Evolutionary conservation across 2,329 filamentous ascomycete genomes (phyloP).

Genomic region (Exophiala mesophila): DNA sequence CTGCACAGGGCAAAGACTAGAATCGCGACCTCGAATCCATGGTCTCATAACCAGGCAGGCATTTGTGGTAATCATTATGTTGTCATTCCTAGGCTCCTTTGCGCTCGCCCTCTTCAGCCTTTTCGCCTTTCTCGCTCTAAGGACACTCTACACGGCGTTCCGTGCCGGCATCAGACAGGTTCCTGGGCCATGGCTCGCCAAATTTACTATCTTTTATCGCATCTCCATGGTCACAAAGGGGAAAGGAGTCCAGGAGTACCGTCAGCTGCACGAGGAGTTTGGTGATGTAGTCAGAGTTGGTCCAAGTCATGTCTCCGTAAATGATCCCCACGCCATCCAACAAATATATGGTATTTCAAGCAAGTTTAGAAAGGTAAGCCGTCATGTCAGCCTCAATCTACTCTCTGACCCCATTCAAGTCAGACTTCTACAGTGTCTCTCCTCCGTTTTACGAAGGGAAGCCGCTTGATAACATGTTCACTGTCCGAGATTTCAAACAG

Average conservation of each 20-base stretch:
- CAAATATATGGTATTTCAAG: not conserved
- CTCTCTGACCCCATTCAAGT: too few species aligned
- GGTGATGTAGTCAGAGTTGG: not conserved
- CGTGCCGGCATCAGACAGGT: not conserved
- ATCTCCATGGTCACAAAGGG: not conserved
- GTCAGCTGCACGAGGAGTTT: not conserved
- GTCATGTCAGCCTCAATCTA: too few species aligned
- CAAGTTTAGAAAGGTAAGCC: not conserved
- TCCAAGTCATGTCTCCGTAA: not conserved
- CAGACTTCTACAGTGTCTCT: conserved; percentile 11
- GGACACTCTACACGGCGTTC: not conserved
- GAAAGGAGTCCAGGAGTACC: not conserved
- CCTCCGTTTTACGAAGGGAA: conserved; percentile 9
- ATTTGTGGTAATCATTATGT: too few species aligned
- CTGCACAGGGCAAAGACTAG: too few species aligned
- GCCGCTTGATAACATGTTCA: conserved; percentile 10
- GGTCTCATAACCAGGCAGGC: too few species aligned
- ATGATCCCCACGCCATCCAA: not conserved
- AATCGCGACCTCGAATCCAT: too few species aligned
- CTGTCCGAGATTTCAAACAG: conserved; percentile 3
- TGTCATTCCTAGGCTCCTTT: too few species aligned
- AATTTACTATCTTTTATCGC: not conserved
- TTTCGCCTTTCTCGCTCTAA: too few species aligned
- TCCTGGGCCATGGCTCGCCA: not conserved
- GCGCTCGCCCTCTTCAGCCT: too few species aligned